Evolutionary conservation across 345 rosid species (phyloP).

Genomic region (Clausena lansium): DNA sequence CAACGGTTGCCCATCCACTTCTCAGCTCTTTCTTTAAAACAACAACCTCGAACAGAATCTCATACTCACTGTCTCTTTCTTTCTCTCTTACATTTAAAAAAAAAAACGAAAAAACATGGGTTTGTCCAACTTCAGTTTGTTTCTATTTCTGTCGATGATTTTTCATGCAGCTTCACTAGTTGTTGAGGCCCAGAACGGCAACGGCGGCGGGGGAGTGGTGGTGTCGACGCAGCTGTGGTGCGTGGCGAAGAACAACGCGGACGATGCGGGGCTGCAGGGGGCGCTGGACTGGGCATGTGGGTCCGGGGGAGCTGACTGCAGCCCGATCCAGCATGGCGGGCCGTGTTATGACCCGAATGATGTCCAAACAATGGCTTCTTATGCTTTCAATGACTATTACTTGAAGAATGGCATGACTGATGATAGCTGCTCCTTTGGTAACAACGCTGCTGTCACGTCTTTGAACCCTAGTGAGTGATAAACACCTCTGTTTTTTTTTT

Average conservation of each 20-base stretch:
- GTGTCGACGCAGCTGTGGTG: conserved; percentile 67
- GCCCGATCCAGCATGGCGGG: conserved; percentile 64
- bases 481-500: background rate
- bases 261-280: conserved; percentile 57
- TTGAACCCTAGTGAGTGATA: conserved; percentile 68
- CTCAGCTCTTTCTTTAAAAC: background rate
- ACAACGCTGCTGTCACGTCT: conserved; percentile 72
- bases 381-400: conserved; percentile 75
- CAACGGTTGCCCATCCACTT: background rate
- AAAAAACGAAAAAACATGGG: background rate
- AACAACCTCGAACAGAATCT: background rate
- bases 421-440: conserved; percentile 64
- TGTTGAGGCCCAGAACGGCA: conserved; percentile 20
- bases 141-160: conserved; percentile 9
- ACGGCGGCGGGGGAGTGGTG: conserved; percentile 21
- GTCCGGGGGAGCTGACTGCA: conserved; percentile 58
- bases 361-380: conserved; percentile 62
- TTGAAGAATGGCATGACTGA: conserved; percentile 66
- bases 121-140: conserved; percentile 9
- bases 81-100: background rate
- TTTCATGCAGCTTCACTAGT: background rate
- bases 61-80: conserved; percentile 11
- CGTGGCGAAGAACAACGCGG: conserved; percentile 89
- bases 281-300: conserved; percentile 91
- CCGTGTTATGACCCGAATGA: conserved; percentile 60